Evolutionary conservation across 2,329 filamentous ascomycete genomes (phyloP).

Genomic region (Akanthomyces dipterigenus): DNA sequence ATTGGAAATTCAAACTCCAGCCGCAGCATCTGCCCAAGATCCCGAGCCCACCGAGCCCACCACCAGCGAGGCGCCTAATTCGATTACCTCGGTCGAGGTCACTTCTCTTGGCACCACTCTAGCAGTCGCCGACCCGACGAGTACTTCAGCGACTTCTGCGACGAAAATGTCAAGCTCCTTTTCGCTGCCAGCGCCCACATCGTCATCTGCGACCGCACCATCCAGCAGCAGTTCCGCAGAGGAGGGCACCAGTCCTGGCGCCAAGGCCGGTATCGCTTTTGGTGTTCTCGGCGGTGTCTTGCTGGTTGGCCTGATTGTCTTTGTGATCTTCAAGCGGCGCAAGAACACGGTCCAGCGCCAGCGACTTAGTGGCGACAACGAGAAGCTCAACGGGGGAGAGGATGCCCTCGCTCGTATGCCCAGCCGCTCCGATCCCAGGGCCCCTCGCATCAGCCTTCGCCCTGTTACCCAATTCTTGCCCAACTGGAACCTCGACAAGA

Average conservation of each 20-base stretch:
- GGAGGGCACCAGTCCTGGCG: slow-evolving; percentile 27
- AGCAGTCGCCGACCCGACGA: neutral
- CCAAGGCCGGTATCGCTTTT: slow-evolving; percentile 78
- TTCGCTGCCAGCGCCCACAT: neutral
- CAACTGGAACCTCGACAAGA: slow-evolving; percentile 48
- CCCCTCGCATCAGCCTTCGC: slow-evolving; percentile 78
- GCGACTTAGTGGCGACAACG: slow-evolving; percentile 46
- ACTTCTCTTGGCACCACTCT: slow-evolving; percentile 22
- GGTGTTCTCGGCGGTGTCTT: slow-evolving; percentile 68
- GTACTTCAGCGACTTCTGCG: neutral
- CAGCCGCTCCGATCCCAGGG: slow-evolving; percentile 29
- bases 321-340: slow-evolving; percentile 63
- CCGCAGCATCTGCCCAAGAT: slow-evolving; percentile 7
- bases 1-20: neutral
- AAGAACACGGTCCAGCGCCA: slow-evolving; percentile 58
- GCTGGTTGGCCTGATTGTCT: slow-evolving; percentile 58
- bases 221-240: neutral
- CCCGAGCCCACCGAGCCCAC: slow-evolving; percentile 20
- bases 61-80: slow-evolving; percentile 13
- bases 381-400: slow-evolving; percentile 47
- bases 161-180: neutral
- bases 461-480: slow-evolving; percentile 80
- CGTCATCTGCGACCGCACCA: slow-evolving; percentile 1
- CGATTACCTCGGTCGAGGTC: slow-evolving; percentile 19
- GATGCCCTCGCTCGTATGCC: slow-evolving; percentile 11